A percentile compares a stretch with the other conserved stretches of the same genome.
Evolutionary conservation across 2,329 filamentous ascomycete species (phyloP).

Genomic region (Westerdykella ornata): DNA sequence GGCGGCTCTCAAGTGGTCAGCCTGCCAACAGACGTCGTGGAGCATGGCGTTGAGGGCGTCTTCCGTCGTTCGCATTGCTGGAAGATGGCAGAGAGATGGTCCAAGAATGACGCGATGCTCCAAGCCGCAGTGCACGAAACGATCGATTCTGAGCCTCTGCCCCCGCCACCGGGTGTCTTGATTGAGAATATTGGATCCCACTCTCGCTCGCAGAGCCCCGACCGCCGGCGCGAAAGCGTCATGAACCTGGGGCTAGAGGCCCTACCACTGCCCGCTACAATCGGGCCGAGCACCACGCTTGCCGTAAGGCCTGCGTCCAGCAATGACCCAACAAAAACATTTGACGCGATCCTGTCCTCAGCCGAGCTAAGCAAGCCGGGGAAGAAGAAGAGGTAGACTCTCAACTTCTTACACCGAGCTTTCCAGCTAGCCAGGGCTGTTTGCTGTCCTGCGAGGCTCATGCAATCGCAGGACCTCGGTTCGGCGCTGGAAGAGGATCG

Average conservation of each 20-base stretch:
- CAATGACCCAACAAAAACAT: constrained; percentile 42
- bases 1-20: constrained; percentile 57
- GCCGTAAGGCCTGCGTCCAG: constrained; percentile 25
- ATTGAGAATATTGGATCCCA: constrained; percentile 12
- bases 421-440: no score
- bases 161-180: constrained; percentile 26
- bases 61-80: constrained; percentile 66
- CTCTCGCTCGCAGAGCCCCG: constrained; percentile 23
- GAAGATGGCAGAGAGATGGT: constrained; percentile 58
- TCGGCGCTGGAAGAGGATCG: no score
- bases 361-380: constrained; percentile 4
- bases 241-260: constrained; percentile 44
- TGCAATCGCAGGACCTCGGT: no score
- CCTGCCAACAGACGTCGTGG: constrained; percentile 57
- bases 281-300: constrained; percentile 33
- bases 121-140: constrained; percentile 33
- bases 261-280: constrained; percentile 41
- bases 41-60: constrained; percentile 60
- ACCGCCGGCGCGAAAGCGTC: constrained; percentile 38
- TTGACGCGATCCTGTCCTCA: constrained; percentile 44
- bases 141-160: constrained; percentile 24
- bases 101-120: constrained; percentile 33
- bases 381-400: constrained; percentile 16
- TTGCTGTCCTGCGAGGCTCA: no score
- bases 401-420: background rate